Evolutionary conservation across 1,284 basidiomycete species (phyloP).

Genomic region (Naganishia liquefaciens): DNA sequence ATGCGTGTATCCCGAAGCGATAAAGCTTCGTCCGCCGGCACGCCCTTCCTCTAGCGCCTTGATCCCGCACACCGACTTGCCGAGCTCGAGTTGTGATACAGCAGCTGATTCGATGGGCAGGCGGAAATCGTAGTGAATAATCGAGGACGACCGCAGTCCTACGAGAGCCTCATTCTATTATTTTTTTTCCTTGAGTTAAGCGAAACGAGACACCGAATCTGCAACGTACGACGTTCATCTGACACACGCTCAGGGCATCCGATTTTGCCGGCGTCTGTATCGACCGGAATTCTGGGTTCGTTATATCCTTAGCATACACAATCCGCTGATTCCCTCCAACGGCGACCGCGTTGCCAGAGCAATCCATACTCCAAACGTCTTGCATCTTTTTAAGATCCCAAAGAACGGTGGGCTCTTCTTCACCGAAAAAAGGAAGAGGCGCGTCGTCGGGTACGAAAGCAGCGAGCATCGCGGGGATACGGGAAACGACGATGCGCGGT

Average conservation of each 20-base stretch:
- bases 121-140: constrained; percentile 30
- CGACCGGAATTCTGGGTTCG: constrained; percentile 26
- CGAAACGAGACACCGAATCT: no score
- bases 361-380: constrained; percentile 29
- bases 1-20: constrained; percentile 18
- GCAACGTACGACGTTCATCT: constrained; percentile 29
- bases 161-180: constrained; percentile 28
- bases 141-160: constrained; percentile 26
- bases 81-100: neutral
- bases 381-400: constrained; percentile 29
- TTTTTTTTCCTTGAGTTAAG: no score
- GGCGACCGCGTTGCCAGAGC: constrained; percentile 1
- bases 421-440: neutral
- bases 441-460: constrained; percentile 2
- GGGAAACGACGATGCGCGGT: constrained; percentile 29
- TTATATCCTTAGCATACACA: constrained; percentile 24
- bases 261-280: constrained; percentile 21
- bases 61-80: constrained; percentile 20
- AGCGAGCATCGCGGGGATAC: constrained; percentile 19
- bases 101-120: constrained; percentile 6
- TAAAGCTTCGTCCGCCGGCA: constrained; percentile 11
- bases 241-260: constrained; percentile 26
- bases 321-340: constrained; percentile 29
- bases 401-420: constrained; percentile 24
- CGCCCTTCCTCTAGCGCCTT: constrained; percentile 7